A percentile compares a stretch with the other conserved stretches of the same genome.
These are phyloP conservation scores for Orbilia oligospora DNA, from an alignment of 2,329 filamentous ascomycete species.

Conservation along the genomic window DNA sequence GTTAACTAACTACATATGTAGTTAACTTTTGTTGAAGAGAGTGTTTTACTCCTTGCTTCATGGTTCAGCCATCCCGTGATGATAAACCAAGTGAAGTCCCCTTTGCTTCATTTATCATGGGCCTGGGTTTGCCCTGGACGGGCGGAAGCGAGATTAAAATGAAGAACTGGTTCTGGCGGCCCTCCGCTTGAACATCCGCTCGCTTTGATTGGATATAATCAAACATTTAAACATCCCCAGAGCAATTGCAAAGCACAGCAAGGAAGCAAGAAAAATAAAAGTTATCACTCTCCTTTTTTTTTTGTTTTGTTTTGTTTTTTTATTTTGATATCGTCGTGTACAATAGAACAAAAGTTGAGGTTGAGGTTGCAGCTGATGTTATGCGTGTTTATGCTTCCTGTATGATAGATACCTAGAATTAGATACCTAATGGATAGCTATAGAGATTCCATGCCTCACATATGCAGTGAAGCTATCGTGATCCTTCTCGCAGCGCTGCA, in stretches of 20 bases:
- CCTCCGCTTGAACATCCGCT: slow-evolving; percentile 37
- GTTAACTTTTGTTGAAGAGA: slow-evolving; percentile 11
- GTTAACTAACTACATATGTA: background rate
- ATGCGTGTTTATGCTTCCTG: background rate
- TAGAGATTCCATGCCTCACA: background rate
- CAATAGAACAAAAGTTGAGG: slow-evolving; percentile 38
- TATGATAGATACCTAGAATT: no score
- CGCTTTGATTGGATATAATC: slow-evolving; percentile 45
- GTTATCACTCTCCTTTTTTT: slow-evolving; percentile 40
- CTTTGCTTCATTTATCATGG: slow-evolving; percentile 56
- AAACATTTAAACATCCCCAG: background rate
- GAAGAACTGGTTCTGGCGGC: slow-evolving; percentile 14
- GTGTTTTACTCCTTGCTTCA: slow-evolving; percentile 49
- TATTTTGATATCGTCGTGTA: slow-evolving; percentile 32
- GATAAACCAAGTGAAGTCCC: slow-evolving; percentile 40
- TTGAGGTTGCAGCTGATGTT: background rate
- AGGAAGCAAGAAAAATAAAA: background rate
- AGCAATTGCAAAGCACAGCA: background rate
- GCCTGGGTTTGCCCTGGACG: slow-evolving; percentile 35
- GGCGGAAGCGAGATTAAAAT: slow-evolving; percentile 59
- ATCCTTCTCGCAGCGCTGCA: background rate
- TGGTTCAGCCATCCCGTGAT: slow-evolving; percentile 42
- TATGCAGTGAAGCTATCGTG: slow-evolving; percentile 4
- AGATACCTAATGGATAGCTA: background rate
- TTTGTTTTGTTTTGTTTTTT: slow-evolving; percentile 8